Base-by-base conservation (phyloP, 306 rosid species). In the Quercus agrifolia region DNA sequence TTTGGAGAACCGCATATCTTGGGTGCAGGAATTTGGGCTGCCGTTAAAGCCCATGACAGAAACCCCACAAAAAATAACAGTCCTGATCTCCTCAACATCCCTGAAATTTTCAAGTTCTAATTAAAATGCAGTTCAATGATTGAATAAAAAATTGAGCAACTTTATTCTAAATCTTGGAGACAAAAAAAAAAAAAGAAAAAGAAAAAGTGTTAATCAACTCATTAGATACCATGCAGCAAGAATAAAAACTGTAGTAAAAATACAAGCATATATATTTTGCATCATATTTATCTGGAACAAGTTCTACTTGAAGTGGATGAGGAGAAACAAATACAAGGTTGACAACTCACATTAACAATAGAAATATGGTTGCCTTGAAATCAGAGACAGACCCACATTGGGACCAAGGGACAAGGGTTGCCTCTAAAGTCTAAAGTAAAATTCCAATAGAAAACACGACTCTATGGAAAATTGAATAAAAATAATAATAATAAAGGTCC, bases 11-110 rank as follows among this genome's bases (percentile, higher is more conserved):
- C 98, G 80, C 98, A 93, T 80, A 74, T 85, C 81, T 90, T 93
- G 9, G 90, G 80, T 21, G 94, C 88, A 80, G 93, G 94, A 85
- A 94, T 93, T 78, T 64, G 97, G 75, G 79, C 83, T 64, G 79
- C 94, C 84, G 89, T 90, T 78, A 85, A 95, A 52, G 92, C 91
- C 93, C 93, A 91, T 61, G 97, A 96, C 66, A 85, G 74, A 83
- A 95, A 76, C 75, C 90, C 98, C 75, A 89, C 66, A 55, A 88
- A 75, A 71, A 91, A 79, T 76, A 89, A 88, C 38, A 77, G 82
- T 41, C 85, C 73, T 70, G 87, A 71, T 58, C 87, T 89, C 89
- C 77, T 88, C 41, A 90, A 77, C 25, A 93, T 30, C 31, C 98
- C 98, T 96, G 93, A 72, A 71, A 56, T 18, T 38, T 78, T 79